Evolutionary conservation across 306 rosid genomes (phyloP), one percentile per base, ranked within the genome.

Genomic region (Fagus sylvatica): DNA sequence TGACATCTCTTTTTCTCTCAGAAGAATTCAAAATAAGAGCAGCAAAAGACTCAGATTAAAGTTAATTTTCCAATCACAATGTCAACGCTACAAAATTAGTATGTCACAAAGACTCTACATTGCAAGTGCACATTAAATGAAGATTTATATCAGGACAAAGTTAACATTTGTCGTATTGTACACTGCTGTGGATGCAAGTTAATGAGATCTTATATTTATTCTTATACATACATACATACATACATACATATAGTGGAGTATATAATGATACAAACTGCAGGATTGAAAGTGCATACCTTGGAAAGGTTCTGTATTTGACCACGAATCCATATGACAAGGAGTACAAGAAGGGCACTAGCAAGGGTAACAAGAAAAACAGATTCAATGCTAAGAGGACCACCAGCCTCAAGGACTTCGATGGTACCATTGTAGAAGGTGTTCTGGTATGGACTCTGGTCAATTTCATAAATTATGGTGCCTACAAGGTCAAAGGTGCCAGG

Each of bases 401-500:
- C 91, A 53, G 96, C 78, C 82, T 93, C 98, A 54, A 84, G 83
- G 30, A 91, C 98, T 86, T 95, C 99, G 73, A 95, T 80, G 28
- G 97, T 95, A 73, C 98, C 97, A 74, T 95, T 92, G 71, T 78
- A 89, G 85, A 93, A 93, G 75, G 95, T 90, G 88, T 82, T 91
- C 81, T 88, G 96, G 85, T 85, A 90, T 71, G 91, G 88, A 32
- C 84, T 88, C 73, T 95, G 90, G 48, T 93, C 98, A 33, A 93
- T 88, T 85, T 95, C 97, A 71, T 95, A 92, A 22, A 88, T 32
- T 64, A 93, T 82, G 65, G 93, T 83, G 56, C 97, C 98, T 55
- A 93, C 97, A 56, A 95, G 98, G 88, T 95, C 97, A 90, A 89
- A 95, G 60, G 80, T 86, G 61, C 98, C 99, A 49, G 97, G 89